phyloP scores from a whole-genome alignment of 257 asterid species.

The Mentha longifolia region DNA sequence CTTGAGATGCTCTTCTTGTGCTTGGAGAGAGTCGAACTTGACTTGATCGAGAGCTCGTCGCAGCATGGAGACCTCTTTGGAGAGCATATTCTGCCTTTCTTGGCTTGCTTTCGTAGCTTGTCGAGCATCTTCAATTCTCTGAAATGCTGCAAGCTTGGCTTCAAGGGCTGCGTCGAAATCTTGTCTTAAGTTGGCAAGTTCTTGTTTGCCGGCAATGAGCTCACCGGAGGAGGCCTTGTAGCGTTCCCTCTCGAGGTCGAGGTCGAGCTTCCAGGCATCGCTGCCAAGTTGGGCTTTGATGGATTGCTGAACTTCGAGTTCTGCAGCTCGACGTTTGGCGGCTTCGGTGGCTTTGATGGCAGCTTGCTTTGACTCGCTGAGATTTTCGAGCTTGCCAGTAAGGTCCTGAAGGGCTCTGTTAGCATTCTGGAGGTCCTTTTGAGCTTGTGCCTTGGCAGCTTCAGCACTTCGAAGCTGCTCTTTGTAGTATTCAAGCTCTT shows the following conservation, averaged over 20 bases:
- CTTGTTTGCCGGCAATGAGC: slow-evolving; percentile 69
- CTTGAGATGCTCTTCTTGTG: slow-evolving; percentile 64
- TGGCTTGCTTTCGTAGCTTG: slow-evolving; percentile 43
- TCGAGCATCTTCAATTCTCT: slow-evolving; percentile 65
- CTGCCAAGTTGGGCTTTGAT: slow-evolving; percentile 43
- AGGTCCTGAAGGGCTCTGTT: slow-evolving; percentile 68
- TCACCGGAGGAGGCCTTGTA: slow-evolving; percentile 69
- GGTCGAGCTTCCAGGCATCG: slow-evolving; percentile 68
- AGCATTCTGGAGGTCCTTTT: slow-evolving; percentile 62
- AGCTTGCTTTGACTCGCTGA: slow-evolving; percentile 79
- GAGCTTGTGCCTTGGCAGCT: slow-evolving; percentile 58
- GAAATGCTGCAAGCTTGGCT: slow-evolving; percentile 69
- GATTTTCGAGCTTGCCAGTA: slow-evolving; percentile 71
- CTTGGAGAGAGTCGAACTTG: slow-evolving; percentile 52
- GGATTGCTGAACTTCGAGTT: slow-evolving; percentile 62
- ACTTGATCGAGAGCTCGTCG: slow-evolving; percentile 55
- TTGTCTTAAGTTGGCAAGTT: slow-evolving; percentile 69
- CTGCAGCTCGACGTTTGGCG: slow-evolving; percentile 52
- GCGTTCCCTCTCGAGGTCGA: slow-evolving; percentile 61
- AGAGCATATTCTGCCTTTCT: slow-evolving; percentile 48
- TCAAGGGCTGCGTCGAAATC: slow-evolving; percentile 81
- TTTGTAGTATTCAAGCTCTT: slow-evolving; percentile 66
- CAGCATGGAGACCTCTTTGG: slow-evolving; percentile 50
- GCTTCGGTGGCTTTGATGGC: slow-evolving; percentile 66
- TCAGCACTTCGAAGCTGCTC: slow-evolving; percentile 60